phyloP scores from a whole-genome alignment of 257 asterid species.

The Lithospermum erythrorhizon region DNA sequence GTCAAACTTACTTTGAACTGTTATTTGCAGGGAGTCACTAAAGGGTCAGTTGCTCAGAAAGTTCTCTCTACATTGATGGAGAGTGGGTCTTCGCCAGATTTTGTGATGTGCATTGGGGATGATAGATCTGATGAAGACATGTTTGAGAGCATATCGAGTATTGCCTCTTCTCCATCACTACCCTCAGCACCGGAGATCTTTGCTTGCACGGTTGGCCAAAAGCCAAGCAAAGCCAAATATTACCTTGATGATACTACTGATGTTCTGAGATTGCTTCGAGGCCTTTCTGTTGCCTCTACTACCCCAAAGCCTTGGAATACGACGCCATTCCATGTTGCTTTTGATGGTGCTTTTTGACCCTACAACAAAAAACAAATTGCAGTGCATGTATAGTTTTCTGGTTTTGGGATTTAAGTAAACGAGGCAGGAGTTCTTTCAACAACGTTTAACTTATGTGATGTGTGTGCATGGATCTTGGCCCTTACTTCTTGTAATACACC shows the following conservation, averaged over 20 bases:
- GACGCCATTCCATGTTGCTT: constrained; percentile 44
- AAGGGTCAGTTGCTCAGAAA: constrained; percentile 69
- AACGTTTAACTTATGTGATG: not conserved
- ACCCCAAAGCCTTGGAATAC: constrained; percentile 41
- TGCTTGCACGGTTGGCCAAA: constrained; percentile 92
- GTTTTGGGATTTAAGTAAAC: constrained; percentile 4
- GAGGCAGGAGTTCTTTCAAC: not conserved
- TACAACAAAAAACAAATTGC: constrained; percentile 6
- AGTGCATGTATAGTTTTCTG: constrained; percentile 14
- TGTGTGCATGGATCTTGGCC: not conserved
- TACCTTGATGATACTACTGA: constrained; percentile 72
- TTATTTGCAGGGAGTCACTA: constrained; percentile 71
- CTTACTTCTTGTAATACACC: not conserved
- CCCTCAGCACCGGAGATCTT: constrained; percentile 52
- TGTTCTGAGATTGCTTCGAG: constrained; percentile 57
- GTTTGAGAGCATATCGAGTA: constrained; percentile 71
- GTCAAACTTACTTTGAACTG: constrained; percentile 6
- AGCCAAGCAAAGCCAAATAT: constrained; percentile 91
- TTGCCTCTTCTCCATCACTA: constrained; percentile 29
- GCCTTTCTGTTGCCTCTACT: constrained; percentile 50
- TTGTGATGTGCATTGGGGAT: constrained; percentile 78
- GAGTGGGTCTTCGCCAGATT: constrained; percentile 50
- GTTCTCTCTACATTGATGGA: constrained; percentile 45
- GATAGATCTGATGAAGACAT: constrained; percentile 86
- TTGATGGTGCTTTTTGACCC: constrained; percentile 31